Evolutionary conservation across 306 rosid species (phyloP).

Genomic region (Quercus dentata): DNA sequence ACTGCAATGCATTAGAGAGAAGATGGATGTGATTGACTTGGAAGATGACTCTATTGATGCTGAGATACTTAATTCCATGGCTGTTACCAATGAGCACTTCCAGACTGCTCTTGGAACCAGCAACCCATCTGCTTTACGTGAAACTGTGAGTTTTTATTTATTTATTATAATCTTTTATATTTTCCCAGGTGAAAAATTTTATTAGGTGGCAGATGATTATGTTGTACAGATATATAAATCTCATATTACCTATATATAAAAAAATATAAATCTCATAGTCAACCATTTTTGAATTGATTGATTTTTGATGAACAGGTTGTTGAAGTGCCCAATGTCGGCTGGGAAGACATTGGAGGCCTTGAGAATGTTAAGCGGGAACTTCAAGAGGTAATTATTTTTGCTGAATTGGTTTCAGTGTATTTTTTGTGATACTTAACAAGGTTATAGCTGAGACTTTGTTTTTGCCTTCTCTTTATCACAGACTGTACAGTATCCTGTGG

Average conservation of each 20-base stretch:
- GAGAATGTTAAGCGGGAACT: conserved; percentile 60
- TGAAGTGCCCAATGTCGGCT: conserved; percentile 60
- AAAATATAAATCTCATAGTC: not conserved
- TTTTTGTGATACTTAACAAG: not conserved
- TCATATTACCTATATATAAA: not conserved
- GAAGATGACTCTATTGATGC: conserved; percentile 73
- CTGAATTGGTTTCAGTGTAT: not conserved
- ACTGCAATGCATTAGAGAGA: conserved; percentile 69
- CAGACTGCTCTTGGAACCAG: conserved; percentile 69
- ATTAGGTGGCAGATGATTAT: not conserved
- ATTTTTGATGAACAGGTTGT: conserved; percentile 38
- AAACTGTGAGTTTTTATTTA: conserved; percentile 43
- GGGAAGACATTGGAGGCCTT: conserved; percentile 61
- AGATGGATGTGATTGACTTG: conserved; percentile 69
- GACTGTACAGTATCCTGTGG: conserved; percentile 68
- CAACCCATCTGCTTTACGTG: conserved; percentile 73
- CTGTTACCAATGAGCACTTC: conserved; percentile 68
- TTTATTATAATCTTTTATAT: no score
- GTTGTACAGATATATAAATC: not conserved
- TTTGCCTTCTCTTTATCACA: conserved; percentile 16
- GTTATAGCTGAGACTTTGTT: not conserved
- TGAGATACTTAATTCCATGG: conserved; percentile 64
- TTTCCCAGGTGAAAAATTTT: not conserved
- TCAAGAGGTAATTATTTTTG: conserved; percentile 41
- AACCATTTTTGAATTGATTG: not conserved